Conservation (phyloP, 495 filamentous ascomycete genomes). For the Xylaria intraflava region DNA sequence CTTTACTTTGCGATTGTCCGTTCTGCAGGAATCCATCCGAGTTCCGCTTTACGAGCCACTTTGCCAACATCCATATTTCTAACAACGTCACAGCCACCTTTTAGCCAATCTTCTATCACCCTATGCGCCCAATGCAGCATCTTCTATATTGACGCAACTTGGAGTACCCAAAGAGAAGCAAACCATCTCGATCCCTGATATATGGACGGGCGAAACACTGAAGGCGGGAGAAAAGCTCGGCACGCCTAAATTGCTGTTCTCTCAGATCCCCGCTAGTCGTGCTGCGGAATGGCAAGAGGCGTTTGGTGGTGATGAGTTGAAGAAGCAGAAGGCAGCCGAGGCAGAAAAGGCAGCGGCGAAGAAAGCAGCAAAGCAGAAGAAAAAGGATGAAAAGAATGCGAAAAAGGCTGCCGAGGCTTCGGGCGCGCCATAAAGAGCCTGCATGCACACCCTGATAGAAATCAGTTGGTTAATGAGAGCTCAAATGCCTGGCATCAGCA, state of each 20-base stretch:
- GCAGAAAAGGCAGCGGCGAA: slow-evolving; percentile 49
- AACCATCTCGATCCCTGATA: slow-evolving; percentile 74
- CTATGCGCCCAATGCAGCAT: slow-evolving; percentile 7
- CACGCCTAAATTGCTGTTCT: slow-evolving; percentile 76
- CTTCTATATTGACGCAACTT: slow-evolving; percentile 4
- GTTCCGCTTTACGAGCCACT: no score
- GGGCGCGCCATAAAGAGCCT: background rate
- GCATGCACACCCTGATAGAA: no score
- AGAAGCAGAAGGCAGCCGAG: slow-evolving; percentile 43
- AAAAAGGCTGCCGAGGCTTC: background rate
- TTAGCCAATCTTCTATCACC: slow-evolving; percentile 4
- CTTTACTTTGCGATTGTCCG: background rate
- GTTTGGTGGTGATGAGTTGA: slow-evolving; percentile 49
- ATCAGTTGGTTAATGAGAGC: no score
- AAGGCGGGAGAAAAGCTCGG: slow-evolving; percentile 74
- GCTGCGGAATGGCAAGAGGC: slow-evolving; percentile 71
- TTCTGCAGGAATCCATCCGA: no score
- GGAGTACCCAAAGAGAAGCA: slow-evolving; percentile 54
- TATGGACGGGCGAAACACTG: slow-evolving; percentile 44
- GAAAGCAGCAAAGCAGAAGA: slow-evolving; percentile 40
- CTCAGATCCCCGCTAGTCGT: slow-evolving; percentile 74
- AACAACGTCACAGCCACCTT: slow-evolving; percentile 2
- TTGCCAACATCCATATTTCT: no score
- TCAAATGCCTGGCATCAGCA: no score
- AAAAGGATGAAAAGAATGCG: slow-evolving; percentile 43